Evolutionary conservation across 441 rosid genomes (phyloP).

Genomic region (Syzygium syzygioides): DNA sequence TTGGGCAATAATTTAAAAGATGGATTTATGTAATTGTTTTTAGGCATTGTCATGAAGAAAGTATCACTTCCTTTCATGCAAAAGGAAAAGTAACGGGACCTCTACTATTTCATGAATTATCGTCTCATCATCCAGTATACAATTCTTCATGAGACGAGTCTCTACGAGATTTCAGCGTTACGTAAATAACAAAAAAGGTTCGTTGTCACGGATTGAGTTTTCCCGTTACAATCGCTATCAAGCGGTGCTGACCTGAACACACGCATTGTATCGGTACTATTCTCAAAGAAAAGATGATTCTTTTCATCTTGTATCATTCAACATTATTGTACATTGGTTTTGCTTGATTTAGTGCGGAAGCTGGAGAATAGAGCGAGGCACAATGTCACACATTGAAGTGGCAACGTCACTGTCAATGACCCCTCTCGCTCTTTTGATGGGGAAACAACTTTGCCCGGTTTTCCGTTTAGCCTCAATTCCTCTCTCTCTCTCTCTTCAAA

Average conservation of each 20-base stretch:
- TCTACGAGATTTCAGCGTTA: neutral
- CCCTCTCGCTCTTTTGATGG: neutral
- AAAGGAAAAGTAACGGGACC: neutral
- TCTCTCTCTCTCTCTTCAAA: neutral
- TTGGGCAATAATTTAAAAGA: neutral
- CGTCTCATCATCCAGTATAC: neutral
- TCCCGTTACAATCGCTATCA: neutral
- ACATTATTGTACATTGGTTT: too few species aligned
- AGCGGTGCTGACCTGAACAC: neutral
- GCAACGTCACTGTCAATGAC: neutral
- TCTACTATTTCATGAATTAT: neutral
- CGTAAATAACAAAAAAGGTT: neutral
- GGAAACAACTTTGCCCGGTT: conserved; percentile 2
- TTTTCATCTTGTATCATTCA: neutral
- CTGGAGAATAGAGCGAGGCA: neutral
- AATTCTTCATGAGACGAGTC: neutral
- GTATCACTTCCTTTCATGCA: neutral
- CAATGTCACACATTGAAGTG: neutral
- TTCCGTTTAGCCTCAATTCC: neutral
- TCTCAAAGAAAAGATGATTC: neutral
- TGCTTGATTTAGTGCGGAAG: neutral
- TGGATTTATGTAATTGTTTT: neutral
- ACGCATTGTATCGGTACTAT: neutral
- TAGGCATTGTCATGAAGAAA: neutral
- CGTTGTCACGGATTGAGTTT: neutral